Base-by-base conservation (phyloP, 345 rosid species). In the Excoecaria cochinchinensis region DNA sequence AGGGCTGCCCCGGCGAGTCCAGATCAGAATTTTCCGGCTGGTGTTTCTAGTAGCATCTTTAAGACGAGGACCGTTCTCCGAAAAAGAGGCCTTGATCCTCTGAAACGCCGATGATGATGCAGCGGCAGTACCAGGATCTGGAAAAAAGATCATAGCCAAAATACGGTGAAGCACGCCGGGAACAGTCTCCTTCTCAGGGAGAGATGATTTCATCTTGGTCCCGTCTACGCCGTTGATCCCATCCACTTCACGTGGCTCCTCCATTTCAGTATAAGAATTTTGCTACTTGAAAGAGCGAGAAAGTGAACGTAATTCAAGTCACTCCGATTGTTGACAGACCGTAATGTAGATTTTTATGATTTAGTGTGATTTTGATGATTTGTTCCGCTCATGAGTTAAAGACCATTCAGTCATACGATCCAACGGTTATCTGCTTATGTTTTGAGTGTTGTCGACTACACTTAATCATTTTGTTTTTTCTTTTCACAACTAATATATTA, bases 1-100 rank as follows among this genome's bases (percentile, higher is more conserved):
- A 22, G 86, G 85, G 69, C 91, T 85, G 66, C 99, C 99, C 19
- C 78, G 66, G 55, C 94, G 94, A 77, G 93, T 85, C 98, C 99
- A 95, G 67, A 15, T 64, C 53, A 91, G 87, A 75, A 95, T 55
- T 16, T 79, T 69, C 11, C 62, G 75, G 60, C 85, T 89, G 9
- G 92, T 78, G 78, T 86, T 84, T 71, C 19, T 57, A 52, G 90
- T 82, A 70, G 96, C 97, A 24, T 87, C 85, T 0, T 79, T 86
- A 42, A 95, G 82, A 67, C 63, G 85, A 0, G 91, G 90, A 0
- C 80, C 82, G 61, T 95, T 84, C 72, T 90, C 85, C 1, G 82
- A 66, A 64, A 88, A 7, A 59, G 89, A 84, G 62, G 74, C 68
- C 66, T 82, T 90, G 70, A 87, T 74, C 47, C 98, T 93, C 24